Evolutionary conservation across 31 red algal genomes (phyloP), one percentile per base, ranked within the genome.

Genomic region (Endocladia muricata): DNA sequence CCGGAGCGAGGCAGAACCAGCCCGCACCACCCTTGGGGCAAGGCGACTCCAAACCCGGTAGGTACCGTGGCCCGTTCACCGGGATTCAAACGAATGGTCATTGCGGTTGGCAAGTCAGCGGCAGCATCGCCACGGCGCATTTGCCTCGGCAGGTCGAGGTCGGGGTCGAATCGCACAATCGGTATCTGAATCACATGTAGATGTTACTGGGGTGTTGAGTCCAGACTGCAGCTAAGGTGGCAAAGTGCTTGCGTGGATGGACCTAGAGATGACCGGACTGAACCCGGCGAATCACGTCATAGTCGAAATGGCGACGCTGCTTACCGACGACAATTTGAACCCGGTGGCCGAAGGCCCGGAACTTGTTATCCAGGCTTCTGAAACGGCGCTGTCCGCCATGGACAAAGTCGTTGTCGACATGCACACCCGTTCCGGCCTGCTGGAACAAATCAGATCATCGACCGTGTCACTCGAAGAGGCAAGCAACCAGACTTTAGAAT

Each of bases 231-330:
- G n/a, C n/a, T n/a, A n/a, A n/a, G n/a, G n/a, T n/a, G n/a, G n/a
- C n/a, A n/a, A n/a, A n/a, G n/a, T 52, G 36, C 67, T 82, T 15
- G 70, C 51, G 3, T 82, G 78, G 78, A 82, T 82, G 11, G 78
- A 82, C 34, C 71, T 73, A 19, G 78, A 82, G 60, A 82, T 82
- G 78, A 82, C 78, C n/a, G 78, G 78, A 13, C 61, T 82, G 3
- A 31, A 82, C 31, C 68, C 78, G 37, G 28, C 49, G 42, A 28
- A 17, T 5, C 26, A 76, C 30, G 78, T 54, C 11, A 76, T 82
- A 33, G 25, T 82, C 11, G 70, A 82, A 36, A 47, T 82, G 17
- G 78, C 78, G 13, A 52, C 22, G 22, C 11, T 82, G 7, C 25
- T 82, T 8, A 82, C 78, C 25, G 11, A 77, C 33, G 37, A 47